Evolutionary conservation across 1,284 basidiomycete genomes (phyloP).

Genomic region (Ceratobasidium sp.): DNA sequence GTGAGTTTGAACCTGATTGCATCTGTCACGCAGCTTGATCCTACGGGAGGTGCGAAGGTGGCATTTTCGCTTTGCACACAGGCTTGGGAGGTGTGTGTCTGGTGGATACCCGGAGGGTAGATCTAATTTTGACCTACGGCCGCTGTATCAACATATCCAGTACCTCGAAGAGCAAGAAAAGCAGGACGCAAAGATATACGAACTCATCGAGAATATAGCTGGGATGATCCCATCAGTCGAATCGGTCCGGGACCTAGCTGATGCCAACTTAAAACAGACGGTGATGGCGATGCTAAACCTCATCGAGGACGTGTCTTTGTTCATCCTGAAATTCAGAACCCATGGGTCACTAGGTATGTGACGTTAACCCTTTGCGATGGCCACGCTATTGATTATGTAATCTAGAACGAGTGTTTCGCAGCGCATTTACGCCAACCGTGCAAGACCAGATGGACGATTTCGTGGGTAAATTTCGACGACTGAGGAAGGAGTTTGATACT

Average conservation of each 20-base stretch:
- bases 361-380: not conserved
- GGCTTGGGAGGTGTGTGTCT: constrained; percentile 1
- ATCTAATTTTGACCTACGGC: too few relatives aligned
- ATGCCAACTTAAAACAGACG: not conserved
- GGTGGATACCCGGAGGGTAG: too few relatives aligned
- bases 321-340: not conserved
- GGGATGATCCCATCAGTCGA: not conserved
- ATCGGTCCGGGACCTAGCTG: not conserved
- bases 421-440: not conserved
- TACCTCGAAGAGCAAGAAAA: not conserved
- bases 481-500: not conserved
- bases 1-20: not conserved
- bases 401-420: not conserved
- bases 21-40: not conserved
- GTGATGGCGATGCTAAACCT: not conserved
- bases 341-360: not conserved
- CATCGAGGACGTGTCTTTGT: constrained; percentile 7
- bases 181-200: not conserved
- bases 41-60: not conserved
- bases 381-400: not conserved
- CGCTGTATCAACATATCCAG: too few relatives aligned
- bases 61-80: not conserved
- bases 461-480: not conserved
- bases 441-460: not conserved
- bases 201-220: not conserved